These are phyloP conservation scores for Alternaria novae-zelandiae DNA, from an alignment of 2,329 filamentous ascomycete genomes.

Conservation along the genomic window DNA sequence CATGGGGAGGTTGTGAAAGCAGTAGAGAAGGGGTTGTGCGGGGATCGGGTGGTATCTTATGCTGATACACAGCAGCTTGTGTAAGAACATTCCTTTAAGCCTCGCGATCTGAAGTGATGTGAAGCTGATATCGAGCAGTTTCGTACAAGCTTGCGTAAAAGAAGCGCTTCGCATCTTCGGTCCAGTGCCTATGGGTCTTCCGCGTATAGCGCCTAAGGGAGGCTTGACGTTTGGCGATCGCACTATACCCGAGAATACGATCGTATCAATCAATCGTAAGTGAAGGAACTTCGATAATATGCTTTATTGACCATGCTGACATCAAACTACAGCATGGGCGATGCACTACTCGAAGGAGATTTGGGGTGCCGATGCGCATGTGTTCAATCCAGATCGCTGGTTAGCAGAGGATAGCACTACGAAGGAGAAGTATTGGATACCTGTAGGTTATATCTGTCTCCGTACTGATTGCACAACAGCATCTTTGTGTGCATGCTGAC, in stretches of 20 bases:
- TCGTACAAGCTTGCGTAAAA: conserved; percentile 30
- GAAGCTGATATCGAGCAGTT: background rate
- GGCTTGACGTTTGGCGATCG: conserved; percentile 37
- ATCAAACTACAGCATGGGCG: background rate
- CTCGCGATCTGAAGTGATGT: too few relatives aligned
- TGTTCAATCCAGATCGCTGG: background rate
- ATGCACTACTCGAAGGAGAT: background rate
- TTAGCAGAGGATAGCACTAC: background rate
- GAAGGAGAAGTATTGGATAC: background rate
- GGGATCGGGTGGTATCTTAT: background rate
- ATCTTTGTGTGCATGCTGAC: background rate
- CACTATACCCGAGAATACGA: background rate
- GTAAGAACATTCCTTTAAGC: too few relatives aligned
- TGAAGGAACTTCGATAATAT: background rate
- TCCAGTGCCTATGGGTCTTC: conserved; percentile 35
- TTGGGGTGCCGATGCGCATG: background rate
- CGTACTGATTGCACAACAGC: fast-evolving
- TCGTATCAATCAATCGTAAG: background rate
- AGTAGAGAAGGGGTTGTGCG: background rate
- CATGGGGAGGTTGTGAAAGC: conserved; percentile 17
- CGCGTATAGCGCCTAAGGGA: conserved; percentile 37
- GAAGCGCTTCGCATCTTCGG: conserved; percentile 48
- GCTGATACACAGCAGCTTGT: background rate
- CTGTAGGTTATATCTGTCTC: background rate
- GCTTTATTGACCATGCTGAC: background rate